Percentiles rank a stretch among this genome's conserved stretches.
Evolutionary conservation across 768 basidiomycete species (phyloP).

Genomic region (Pulveroboletus frians): DNA sequence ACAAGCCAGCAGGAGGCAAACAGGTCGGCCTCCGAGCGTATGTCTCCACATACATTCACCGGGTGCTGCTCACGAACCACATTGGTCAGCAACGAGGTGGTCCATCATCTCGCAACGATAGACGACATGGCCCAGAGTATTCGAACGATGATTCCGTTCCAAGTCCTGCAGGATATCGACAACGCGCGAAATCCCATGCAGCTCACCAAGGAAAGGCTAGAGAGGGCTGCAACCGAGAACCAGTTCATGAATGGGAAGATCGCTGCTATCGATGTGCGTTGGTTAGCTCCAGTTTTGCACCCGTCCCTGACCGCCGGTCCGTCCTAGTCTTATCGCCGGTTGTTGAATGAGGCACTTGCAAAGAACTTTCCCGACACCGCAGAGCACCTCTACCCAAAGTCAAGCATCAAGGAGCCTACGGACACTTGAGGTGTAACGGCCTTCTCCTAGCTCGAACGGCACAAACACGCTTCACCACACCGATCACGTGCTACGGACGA

Average conservation of each 20-base stretch:
- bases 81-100: conserved; percentile 61
- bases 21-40: conserved; percentile 77
- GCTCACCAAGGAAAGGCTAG: conserved; percentile 72
- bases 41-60: conserved; percentile 13
- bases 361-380: conserved; percentile 64
- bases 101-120: conserved; percentile 58
- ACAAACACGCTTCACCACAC: neutral
- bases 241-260: conserved; percentile 92
- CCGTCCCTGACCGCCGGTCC: conserved; percentile 1
- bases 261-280: conserved; percentile 61
- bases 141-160: conserved; percentile 64
- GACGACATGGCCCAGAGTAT: conserved; percentile 64
- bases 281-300: neutral
- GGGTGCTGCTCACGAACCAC: neutral
- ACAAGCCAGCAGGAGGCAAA: conserved; percentile 64
- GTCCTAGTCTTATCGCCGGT: conserved; percentile 59
- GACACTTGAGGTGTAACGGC: conserved; percentile 6
- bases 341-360: conserved; percentile 63
- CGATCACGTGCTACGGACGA: conserved; percentile 7
- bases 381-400: conserved; percentile 19
- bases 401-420: conserved; percentile 5
- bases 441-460: neutral
- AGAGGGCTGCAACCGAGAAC: conserved; percentile 82
- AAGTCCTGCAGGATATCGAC: conserved; percentile 75
- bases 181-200: conserved; percentile 76